Base-by-base conservation (phyloP, 2,329 filamentous ascomycete species). In the Aspergillus melleus region DNA sequence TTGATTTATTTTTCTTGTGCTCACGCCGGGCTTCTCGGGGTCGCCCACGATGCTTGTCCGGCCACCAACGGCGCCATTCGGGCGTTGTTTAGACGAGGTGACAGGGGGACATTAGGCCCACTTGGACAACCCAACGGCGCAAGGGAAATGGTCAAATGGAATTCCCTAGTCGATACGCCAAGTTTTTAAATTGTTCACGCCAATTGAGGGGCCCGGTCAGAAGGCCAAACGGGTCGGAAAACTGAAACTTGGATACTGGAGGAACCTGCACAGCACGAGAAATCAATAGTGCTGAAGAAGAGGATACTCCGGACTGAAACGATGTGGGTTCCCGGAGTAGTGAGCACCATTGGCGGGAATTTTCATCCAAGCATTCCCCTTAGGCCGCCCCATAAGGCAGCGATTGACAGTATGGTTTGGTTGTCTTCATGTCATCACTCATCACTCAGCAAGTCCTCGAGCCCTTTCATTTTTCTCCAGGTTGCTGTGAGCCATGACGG, bases 261-360 rank as follows among this genome's bases (percentile, higher is more conserved):
- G n/a, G 12, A 20, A 47, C 12, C 36, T 14, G 36, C 19, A 9
- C 20, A 47, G 44, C 20, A 12, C 44, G 11, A 47, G 22, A 47
- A 47, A 47, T 47, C 44, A 47, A 20, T 20, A 47, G 19, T 19
- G 22, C 44, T 24, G 44, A 24, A 24, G 42, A 24, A 19, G 36
- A 42, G 36, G 14, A 42, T 42, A 29, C 26, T 29, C 26, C 26
- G 26, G 8, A 29, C 8, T 29, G 26, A 14, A 47, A 47, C 44
- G 22, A 24, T 24, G 44, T 47, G 19, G 44, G 44, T 19, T 42
- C 14, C 47, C 9, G 47, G 47, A 26, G 11, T 36, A 49, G 16
- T n/a, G 46, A 46, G 52, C 49, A 52, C 60, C 24, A 65, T 65
- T 65, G 63, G 63, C 61, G 59, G 63, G 58, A 61, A 64, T 58